Base-by-base conservation (phyloP, 306 rosid species). In the Gastrolobium villosum region DNA sequence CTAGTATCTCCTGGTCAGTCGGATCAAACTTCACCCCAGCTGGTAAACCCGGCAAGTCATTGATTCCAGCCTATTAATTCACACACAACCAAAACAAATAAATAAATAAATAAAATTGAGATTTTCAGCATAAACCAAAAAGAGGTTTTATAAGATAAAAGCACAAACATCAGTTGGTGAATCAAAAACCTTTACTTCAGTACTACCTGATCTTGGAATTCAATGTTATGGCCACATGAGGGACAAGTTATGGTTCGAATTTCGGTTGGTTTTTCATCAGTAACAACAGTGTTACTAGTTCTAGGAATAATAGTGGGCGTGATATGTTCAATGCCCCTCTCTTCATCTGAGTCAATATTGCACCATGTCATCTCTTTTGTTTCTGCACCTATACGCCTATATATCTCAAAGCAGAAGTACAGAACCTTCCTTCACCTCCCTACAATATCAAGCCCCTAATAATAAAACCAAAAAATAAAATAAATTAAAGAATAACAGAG, bases 21-120 rank as follows among this genome's bases (percentile, higher is more conserved):
- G 97, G 98, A 83, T 94, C 97, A 59, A 94, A 94, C 66, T 89
- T 91, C 77, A 94, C 90, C 5, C 98, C 98, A 7, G 90, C 88
- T 56, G 98, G 98, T 55, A 91, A 74, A 2, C 93, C 92, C 20
- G 91, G 87, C 88, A 92, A 86, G 50, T 88, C 97, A 65, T 87
- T 88, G 15, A 88, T 90, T 40, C 90, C 89, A 6, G 65, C 82
- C 87, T 85, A 53, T 14, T 37, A 1, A 54, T 43, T 20, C 44
- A 15, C 10, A 41, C 6, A 65, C 10, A 39, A 45, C 26, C 37
- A 11, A 20, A n/a, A n/a, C 3, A 20, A 20, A 6, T 15, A 10
- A 69, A 40, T 31, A 11, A 28, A 34, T 40, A 1, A 72, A 31
- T 11, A 2, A 0, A 40, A 74, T 13, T 32, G 39, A 75, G 10